Base-by-base conservation (phyloP, 805 yeast species). In the Saccharomycopsis olivae region DNA sequence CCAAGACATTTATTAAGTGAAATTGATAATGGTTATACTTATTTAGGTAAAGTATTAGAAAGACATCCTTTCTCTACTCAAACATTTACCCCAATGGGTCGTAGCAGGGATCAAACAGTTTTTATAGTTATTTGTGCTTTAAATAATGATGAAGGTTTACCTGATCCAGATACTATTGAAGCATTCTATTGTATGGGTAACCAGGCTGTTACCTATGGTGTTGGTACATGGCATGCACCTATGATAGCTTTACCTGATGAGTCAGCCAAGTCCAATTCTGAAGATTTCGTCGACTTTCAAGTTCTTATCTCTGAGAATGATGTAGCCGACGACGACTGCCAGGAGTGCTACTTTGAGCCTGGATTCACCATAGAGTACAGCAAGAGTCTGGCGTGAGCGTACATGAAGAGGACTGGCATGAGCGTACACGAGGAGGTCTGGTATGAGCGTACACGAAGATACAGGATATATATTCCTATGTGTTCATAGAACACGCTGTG, bases 221-320 rank as follows among this genome's bases (percentile, higher is more conserved):
- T 70, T 5, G 69, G 81, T 1, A 73, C 79, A 3, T 88, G 97
- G 97, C 97, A 88, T 56, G 95, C 96, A 0, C 96, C 97, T 3
- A 88, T 88, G 97, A 79, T 89, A 17, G 89, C 85, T 2, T 19
- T 44, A 3, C 10, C 6, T 4, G 16, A 13, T 6, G 25, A 19
- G 25, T 4, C 5, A 9, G 15, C 15, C 5, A 10, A 13, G 15
- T n/a, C n/a, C n/a, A 23, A 23, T 3, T 57, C 86, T 8, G 79
- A 77, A 25, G 74, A 71, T 19, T 61, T 63, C 3, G 60, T 78
- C 11, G 95, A 89, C 53, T 89, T 88, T 60, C 88, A 85, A 2
- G 96, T 89, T n/a, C 61, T 87, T 39, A 78, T 85, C 24, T 81
- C 81, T 54, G 96, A 88, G 51, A 84, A 83, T 48, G 89, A 85